A percentile compares a stretch with the other conserved stretches of the same genome.
Evolutionary conservation across 169 alveolate genomes (phyloP).

Genomic region (Neospora caninum): DNA sequence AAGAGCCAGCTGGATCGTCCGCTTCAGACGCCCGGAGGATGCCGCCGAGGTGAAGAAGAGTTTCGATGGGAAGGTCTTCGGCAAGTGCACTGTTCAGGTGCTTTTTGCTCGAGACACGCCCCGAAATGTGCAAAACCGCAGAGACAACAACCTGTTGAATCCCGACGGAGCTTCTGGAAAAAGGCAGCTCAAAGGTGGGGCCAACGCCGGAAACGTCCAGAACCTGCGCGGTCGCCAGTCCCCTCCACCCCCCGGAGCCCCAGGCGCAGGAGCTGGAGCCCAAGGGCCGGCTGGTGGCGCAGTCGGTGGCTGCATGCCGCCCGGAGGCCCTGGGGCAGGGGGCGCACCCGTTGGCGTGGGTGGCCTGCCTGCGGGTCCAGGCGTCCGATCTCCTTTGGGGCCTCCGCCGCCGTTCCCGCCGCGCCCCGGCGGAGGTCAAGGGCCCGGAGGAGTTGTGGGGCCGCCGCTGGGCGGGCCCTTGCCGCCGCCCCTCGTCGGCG

Average conservation of each 20-base stretch:
- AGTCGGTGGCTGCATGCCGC: not conserved
- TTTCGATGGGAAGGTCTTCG: conserved; percentile 1
- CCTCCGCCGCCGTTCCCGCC: conserved; percentile 29
- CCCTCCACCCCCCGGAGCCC: not conserved
- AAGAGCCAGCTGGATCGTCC: not conserved
- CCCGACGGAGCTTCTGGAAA: not conserved
- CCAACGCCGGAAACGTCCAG: not conserved
- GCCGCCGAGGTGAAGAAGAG: not conserved
- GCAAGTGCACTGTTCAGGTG: not conserved
- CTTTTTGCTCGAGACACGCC: not conserved
- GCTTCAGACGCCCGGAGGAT: not conserved
- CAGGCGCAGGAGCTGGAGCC: not conserved
- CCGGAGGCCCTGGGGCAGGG: not conserved
- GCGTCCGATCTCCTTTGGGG: not conserved
- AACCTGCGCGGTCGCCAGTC: not conserved
- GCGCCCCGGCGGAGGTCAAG: not conserved
- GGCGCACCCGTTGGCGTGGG: not conserved
- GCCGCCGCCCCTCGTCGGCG: not conserved
- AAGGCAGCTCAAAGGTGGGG: not conserved
- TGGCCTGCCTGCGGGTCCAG: not conserved
- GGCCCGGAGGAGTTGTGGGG: not conserved
- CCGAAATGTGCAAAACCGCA: not conserved
- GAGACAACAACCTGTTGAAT: not conserved
- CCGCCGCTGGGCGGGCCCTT: not conserved
- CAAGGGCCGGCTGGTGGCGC: not conserved